phyloP scores from a whole-genome alignment of 495 filamentous ascomycete genomes.

The Penicillium parvum region DNA sequence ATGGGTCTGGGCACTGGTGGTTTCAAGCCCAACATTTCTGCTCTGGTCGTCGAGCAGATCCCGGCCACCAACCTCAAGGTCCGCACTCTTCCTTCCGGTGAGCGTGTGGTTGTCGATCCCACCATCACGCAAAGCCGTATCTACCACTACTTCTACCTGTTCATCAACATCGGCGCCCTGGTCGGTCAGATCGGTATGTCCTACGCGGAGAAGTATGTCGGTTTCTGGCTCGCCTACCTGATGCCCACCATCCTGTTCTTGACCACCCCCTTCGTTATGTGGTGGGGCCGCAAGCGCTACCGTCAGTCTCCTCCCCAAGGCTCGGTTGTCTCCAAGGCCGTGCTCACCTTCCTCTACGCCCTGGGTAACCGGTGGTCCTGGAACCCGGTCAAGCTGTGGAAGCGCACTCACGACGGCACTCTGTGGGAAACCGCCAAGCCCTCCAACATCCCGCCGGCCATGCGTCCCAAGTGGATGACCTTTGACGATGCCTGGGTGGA shows the following conservation, averaged over 20 bases:
- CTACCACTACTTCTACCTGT: constrained; percentile 44
- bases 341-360: constrained; percentile 50
- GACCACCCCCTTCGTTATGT: constrained; percentile 57
- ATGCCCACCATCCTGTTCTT: constrained; percentile 58
- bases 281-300: constrained; percentile 57
- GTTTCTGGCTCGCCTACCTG: constrained; percentile 67
- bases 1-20: constrained; percentile 49
- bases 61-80: constrained; percentile 32
- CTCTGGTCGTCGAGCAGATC: constrained; percentile 51
- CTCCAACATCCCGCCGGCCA: constrained; percentile 41
- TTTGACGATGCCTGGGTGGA: constrained; percentile 73
- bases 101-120: constrained; percentile 66
- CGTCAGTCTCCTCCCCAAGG: constrained; percentile 55
- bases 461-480: constrained; percentile 58
- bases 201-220: constrained; percentile 69
- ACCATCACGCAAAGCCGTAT: constrained; percentile 42
- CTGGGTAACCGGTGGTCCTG: constrained; percentile 58
- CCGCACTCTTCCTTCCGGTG: constrained; percentile 39
- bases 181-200: constrained; percentile 52
- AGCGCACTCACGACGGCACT: constrained; percentile 40
- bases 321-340: constrained; percentile 55
- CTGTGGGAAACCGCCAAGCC: constrained; percentile 66
- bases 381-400: constrained; percentile 44
- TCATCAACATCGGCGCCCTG: constrained; percentile 52
- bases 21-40: constrained; percentile 65